A percentile compares a stretch with the other conserved stretches of the same genome.
Evolutionary conservation across 2,329 filamentous ascomycete genomes (phyloP).

Genomic region (Huntiella moniliformis): DNA sequence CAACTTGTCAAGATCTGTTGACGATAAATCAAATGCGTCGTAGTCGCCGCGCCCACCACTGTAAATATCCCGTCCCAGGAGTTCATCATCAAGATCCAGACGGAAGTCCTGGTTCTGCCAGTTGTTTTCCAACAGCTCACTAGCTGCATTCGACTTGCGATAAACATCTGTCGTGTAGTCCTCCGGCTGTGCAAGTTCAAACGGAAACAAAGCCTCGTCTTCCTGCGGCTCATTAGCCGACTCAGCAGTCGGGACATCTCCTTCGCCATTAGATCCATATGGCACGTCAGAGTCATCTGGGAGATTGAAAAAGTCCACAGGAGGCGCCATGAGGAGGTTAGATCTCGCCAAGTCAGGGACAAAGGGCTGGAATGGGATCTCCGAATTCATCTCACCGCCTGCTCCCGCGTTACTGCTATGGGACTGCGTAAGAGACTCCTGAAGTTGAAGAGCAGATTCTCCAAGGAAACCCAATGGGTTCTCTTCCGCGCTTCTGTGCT

Average conservation of each 20-base stretch:
- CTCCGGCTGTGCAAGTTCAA: neutral
- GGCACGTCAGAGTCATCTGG: neutral
- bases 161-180: constrained; percentile 5
- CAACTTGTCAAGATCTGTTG: neutral
- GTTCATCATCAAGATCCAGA: neutral
- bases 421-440: constrained; percentile 15
- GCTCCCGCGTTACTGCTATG: constrained; percentile 24
- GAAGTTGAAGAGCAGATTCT: constrained; percentile 28
- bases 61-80: constrained; percentile 5
- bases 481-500: constrained; percentile 36
- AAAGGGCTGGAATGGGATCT: constrained; percentile 5
- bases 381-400: constrained; percentile 15
- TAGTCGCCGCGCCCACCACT: constrained; percentile 1
- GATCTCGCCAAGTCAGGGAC: neutral
- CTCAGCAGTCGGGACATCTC: constrained; percentile 7
- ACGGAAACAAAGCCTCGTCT: neutral
- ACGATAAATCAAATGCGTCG: neutral
- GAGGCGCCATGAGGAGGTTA: constrained; percentile 6
- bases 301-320: constrained; percentile 4
- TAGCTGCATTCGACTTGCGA: constrained; percentile 1
- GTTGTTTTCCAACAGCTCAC: neutral
- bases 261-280: neutral
- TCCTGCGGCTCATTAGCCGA: constrained; percentile 9
- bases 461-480: constrained; percentile 34
- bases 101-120: neutral